Evolutionary conservation across 1,284 basidiomycete species (phyloP).

Genomic region (Fomitopsis schrenkii): DNA sequence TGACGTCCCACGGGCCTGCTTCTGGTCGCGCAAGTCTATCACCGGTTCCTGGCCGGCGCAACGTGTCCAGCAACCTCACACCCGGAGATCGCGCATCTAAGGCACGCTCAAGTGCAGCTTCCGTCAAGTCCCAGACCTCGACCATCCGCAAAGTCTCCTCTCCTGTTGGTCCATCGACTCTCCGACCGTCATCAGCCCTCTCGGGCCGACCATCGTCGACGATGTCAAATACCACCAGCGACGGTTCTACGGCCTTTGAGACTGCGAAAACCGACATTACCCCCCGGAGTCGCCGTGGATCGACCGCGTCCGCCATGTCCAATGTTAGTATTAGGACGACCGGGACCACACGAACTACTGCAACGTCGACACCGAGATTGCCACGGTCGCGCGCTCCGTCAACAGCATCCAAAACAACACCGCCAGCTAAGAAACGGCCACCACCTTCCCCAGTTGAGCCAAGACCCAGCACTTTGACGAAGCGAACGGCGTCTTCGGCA

Average conservation of each 20-base stretch:
- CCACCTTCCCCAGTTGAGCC: constrained; percentile 17
- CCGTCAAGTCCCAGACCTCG: constrained; percentile 33
- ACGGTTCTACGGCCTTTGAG: constrained; percentile 50
- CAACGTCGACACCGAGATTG: constrained; percentile 19
- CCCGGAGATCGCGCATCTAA: constrained; percentile 21
- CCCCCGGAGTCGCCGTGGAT: constrained; percentile 37
- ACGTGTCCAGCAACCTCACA: constrained; percentile 7
- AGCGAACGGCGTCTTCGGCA: constrained; percentile 24
- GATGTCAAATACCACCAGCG: constrained; percentile 40
- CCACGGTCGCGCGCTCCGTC: constrained; percentile 20
- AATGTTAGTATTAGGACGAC: constrained; percentile 34
- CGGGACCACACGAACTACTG: constrained; percentile 3
- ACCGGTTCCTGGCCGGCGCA: constrained; percentile 6
- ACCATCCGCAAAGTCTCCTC: constrained; percentile 32
- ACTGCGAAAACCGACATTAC: constrained; percentile 47
- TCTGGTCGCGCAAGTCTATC: constrained; percentile 10
- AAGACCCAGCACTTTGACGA: constrained; percentile 19
- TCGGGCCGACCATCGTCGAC: constrained; percentile 39
- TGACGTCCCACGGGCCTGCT: constrained; percentile 10
- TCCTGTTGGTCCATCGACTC: constrained; percentile 20
- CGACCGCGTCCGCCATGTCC: constrained; percentile 37
- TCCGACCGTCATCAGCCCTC: constrained; percentile 26
- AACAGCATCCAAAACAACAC: constrained; percentile 19
- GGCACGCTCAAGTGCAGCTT: constrained; percentile 32
- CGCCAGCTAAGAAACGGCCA: constrained; percentile 19